Conservation (phyloP, 371 early-diverging fungal species). For the Actinomucor elegans region DNA sequence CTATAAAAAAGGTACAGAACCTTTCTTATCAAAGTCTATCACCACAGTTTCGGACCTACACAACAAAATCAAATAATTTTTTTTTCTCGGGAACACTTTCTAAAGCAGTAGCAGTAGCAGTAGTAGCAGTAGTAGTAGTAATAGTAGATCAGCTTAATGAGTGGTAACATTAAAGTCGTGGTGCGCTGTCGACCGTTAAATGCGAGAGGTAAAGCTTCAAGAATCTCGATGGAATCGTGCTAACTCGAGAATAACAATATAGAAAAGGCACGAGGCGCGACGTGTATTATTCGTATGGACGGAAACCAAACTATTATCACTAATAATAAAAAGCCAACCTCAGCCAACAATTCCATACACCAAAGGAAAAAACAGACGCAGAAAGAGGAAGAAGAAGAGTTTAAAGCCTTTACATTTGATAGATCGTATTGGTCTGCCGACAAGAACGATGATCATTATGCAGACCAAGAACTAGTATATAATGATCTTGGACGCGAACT, state of each 20-base stretch:
- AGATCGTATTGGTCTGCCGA: conserved; percentile 78
- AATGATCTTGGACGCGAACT: conserved; percentile 69
- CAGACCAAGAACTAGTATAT: conserved; percentile 73
- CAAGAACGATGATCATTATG: conserved; percentile 56
- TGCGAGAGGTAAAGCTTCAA: conserved; percentile 58
- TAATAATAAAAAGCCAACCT: conserved; percentile 26
- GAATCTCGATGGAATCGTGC: not conserved
- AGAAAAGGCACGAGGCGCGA: conserved; percentile 63
- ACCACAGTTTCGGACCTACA: not conserved
- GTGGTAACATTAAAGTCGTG: conserved; percentile 73
- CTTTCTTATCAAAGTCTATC: not conserved
- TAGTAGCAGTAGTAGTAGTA: too few species aligned
- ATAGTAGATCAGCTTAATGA: conserved; percentile 11
- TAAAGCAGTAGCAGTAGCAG: too few species aligned
- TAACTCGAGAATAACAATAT: not conserved
- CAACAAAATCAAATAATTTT: not conserved
- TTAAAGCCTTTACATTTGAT: conserved; percentile 75
- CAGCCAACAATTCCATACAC: not conserved
- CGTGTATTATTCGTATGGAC: conserved; percentile 61
- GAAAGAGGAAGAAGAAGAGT: conserved; percentile 28
- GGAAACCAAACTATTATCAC: conserved; percentile 66
- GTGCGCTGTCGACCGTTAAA: conserved; percentile 81
- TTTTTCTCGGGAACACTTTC: not conserved
- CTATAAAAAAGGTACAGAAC: too few species aligned
- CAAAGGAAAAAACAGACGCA: conserved; percentile 4